Conservation (phyloP, 2,329 filamentous ascomycete species). For the Fusarium clavum region DNA sequence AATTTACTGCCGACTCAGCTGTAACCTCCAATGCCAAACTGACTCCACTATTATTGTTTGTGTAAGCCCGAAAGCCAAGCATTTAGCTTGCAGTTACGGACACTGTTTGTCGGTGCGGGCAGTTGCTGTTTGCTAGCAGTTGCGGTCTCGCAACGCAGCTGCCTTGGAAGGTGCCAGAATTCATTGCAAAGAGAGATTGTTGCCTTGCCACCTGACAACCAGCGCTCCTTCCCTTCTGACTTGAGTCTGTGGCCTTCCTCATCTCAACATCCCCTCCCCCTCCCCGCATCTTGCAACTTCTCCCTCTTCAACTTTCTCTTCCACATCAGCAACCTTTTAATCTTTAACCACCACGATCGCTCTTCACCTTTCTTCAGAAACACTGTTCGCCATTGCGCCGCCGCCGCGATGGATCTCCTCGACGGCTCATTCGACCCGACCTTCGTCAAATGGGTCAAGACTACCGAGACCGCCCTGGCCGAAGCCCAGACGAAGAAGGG, state of each 20-base stretch:
- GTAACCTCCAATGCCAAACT: fast-evolving
- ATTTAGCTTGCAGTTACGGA: background rate
- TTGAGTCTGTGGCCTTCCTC: background rate
- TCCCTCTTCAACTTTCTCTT: too few relatives aligned
- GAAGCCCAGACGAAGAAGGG: constrained; percentile 1
- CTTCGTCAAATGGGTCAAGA: background rate
- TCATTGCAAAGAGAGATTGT: background rate
- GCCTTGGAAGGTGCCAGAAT: background rate
- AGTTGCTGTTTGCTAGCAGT: background rate
- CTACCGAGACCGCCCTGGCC: background rate
- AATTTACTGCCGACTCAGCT: background rate
- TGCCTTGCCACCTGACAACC: background rate
- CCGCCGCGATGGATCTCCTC: constrained; percentile 9
- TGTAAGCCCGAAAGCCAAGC: background rate
- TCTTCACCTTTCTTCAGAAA: background rate
- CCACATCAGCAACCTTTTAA: background rate
- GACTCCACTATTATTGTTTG: background rate
- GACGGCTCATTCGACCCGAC: background rate
- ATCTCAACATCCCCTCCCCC: too few relatives aligned
- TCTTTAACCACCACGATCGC: fast-evolving
- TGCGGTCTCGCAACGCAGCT: background rate
- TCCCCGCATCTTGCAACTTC: background rate
- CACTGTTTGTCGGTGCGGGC: background rate
- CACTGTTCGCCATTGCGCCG: too few relatives aligned
- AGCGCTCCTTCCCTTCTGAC: background rate